Evolutionary conservation across 2,329 filamentous ascomycete species (phyloP).

Genomic region (Colletotrichum acutatum): DNA sequence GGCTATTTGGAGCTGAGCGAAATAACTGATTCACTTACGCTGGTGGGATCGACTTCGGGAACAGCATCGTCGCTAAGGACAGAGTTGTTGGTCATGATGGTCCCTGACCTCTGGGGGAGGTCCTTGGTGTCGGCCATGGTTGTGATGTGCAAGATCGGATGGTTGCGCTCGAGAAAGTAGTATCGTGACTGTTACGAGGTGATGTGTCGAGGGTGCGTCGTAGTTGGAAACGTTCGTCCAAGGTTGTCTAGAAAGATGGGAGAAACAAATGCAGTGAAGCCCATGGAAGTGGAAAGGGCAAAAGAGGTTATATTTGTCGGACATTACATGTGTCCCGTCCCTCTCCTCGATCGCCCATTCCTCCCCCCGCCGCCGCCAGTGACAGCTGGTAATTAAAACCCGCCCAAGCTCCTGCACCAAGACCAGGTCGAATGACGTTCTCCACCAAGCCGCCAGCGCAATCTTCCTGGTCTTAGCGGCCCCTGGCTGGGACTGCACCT

Average conservation of each 20-base stretch:
- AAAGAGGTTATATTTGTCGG: constrained; percentile 22
- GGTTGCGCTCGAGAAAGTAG: neutral
- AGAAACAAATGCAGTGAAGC: neutral
- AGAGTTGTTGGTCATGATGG: constrained; percentile 42
- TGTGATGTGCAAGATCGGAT: constrained; percentile 41
- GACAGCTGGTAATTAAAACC: constrained; percentile 31
- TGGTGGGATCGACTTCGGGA: constrained; percentile 67
- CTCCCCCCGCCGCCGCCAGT: constrained; percentile 18
- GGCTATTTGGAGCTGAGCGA: neutral
- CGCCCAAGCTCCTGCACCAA: constrained; percentile 29
- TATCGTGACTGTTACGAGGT: neutral
- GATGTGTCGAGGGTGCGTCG: neutral
- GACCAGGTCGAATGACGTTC: constrained; percentile 33
- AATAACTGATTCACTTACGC: constrained; percentile 54
- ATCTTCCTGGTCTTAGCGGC: constrained; percentile 28
- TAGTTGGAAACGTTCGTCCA: neutral
- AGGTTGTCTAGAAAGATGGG: neutral
- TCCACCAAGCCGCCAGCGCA: constrained; percentile 20
- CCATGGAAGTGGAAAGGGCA: neutral
- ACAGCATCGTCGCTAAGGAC: constrained; percentile 63
- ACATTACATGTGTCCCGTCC: constrained; percentile 2
- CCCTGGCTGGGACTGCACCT: neutral
- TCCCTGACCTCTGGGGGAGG: constrained; percentile 60
- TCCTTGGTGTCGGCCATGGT: constrained; percentile 44
- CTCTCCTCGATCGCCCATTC: neutral